Conservation (phyloP, 176 grass and related monocot genomes). For the Avena sativa region DNA sequence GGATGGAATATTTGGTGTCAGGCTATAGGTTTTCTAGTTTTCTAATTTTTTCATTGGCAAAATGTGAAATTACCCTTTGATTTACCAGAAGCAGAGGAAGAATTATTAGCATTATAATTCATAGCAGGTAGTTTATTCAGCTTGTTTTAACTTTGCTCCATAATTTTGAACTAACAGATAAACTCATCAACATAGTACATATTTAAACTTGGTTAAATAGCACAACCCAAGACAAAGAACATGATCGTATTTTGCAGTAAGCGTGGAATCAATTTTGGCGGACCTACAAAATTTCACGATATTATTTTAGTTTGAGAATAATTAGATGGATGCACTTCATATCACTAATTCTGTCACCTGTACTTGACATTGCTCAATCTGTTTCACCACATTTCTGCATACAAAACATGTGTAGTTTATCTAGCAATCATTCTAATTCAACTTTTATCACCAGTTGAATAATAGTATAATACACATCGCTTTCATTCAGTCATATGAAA, state of each 20-base stretch:
- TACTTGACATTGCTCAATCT: conserved; percentile 9
- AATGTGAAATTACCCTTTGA: too few species aligned
- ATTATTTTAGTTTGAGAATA: conserved; percentile 11
- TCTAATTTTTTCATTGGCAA: too few species aligned
- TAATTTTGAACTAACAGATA: conserved; percentile 19
- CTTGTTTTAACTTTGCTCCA: conserved; percentile 3
- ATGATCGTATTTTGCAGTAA: conserved; percentile 22
- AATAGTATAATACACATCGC: background rate
- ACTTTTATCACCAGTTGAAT: conserved; percentile 2
- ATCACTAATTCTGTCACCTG: background rate
- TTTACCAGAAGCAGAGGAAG: too few species aligned
- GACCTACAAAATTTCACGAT: conserved; percentile 13
- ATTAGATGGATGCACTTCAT: conserved; percentile 1
- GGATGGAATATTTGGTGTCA: too few species aligned
- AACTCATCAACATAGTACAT: background rate
- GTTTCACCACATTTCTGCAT: background rate
- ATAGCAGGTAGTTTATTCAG: conserved; percentile 9
- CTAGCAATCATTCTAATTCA: conserved; percentile 1
- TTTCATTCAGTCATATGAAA: background rate
- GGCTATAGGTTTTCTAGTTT: too few species aligned
- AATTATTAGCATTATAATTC: background rate
- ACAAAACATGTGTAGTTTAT: background rate
- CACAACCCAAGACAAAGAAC: conserved; percentile 10
- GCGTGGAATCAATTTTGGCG: conserved; percentile 20
- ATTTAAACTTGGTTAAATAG: background rate